Conservation (phyloP, 805 yeast genomes). For the Candida sonorensis region DNA sequence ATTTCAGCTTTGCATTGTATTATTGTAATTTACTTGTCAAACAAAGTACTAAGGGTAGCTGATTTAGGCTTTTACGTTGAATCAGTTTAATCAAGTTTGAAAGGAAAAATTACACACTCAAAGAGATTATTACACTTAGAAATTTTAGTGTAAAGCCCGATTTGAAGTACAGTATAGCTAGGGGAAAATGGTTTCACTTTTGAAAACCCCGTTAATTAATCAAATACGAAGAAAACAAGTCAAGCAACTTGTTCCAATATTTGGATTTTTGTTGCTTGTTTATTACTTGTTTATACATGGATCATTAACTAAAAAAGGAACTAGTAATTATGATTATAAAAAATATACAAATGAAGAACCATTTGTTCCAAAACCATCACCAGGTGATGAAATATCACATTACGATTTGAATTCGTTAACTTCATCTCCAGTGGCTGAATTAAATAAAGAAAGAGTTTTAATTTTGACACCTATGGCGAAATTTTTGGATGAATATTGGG, state of each 20-base stretch:
- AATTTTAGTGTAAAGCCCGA: too few relatives aligned
- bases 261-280: constrained; percentile 33
- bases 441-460: constrained; percentile 75
- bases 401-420: constrained; percentile 77
- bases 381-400: constrained; percentile 71
- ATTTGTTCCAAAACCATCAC: constrained; percentile 53
- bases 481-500: constrained; percentile 85
- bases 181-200: too few relatives aligned
- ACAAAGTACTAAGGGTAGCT: too few relatives aligned
- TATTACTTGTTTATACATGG: constrained; percentile 38
- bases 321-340: constrained; percentile 32
- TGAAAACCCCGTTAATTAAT: constrained; percentile 31
- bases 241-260: constrained; percentile 38
- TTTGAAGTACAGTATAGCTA: too few relatives aligned
- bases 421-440: constrained; percentile 63
- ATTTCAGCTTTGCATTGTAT: too few relatives aligned
- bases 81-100: too few relatives aligned
- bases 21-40: too few relatives aligned
- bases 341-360: constrained; percentile 40
- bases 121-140: too few relatives aligned
- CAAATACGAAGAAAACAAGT: constrained; percentile 58
- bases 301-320: constrained; percentile 18
- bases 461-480: constrained; percentile 86
- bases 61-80: too few relatives aligned
- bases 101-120: too few relatives aligned